These are phyloP conservation scores for Aspergillus diversus DNA, from an alignment of 495 filamentous ascomycete genomes.

Conservation along the genomic window DNA sequence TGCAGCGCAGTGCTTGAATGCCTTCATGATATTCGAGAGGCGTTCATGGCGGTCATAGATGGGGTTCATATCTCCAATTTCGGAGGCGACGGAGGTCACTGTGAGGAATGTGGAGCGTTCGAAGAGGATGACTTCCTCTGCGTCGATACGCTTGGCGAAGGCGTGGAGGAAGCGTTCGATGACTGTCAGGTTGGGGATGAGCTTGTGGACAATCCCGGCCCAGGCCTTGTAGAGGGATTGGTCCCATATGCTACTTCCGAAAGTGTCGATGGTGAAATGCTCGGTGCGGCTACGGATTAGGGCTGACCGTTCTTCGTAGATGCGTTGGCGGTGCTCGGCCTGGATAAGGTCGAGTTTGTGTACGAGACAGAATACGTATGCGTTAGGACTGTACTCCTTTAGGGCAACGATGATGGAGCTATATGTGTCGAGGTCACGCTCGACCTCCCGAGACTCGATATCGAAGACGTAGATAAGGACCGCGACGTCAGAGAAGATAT, in stretches of 20 bases:
- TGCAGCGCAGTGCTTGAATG: constrained; percentile 85
- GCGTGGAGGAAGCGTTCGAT: constrained; percentile 82
- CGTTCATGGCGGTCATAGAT: constrained; percentile 92
- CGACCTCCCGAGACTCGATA: constrained; percentile 91
- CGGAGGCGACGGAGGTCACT: constrained; percentile 80
- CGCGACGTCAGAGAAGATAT: constrained; percentile 95
- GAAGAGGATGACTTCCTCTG: constrained; percentile 93
- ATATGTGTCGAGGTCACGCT: constrained; percentile 88
- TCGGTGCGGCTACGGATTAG: constrained; percentile 76
- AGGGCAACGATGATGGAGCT: constrained; percentile 82
- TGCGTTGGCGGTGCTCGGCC: constrained; percentile 69
- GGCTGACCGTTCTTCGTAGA: constrained; percentile 77
- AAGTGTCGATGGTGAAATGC: constrained; percentile 70
- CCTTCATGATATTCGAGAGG: constrained; percentile 94
- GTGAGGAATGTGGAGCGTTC: constrained; percentile 95
- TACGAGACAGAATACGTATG: constrained; percentile 88
- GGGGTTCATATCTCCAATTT: constrained; percentile 75
- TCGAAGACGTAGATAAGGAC: constrained; percentile 99
- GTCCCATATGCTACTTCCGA: constrained; percentile 97
- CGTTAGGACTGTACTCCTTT: constrained; percentile 78
- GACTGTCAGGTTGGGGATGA: constrained; percentile 89
- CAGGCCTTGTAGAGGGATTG: constrained; percentile 97
- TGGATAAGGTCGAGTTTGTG: constrained; percentile 99
- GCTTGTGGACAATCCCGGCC: constrained; percentile 94
- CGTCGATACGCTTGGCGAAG: constrained; percentile 80